A percentile compares a stretch with the other conserved stretches of the same genome.
phyloP scores from a whole-genome alignment of 768 basidiomycete genomes.

The Crepidotus variabilis region DNA sequence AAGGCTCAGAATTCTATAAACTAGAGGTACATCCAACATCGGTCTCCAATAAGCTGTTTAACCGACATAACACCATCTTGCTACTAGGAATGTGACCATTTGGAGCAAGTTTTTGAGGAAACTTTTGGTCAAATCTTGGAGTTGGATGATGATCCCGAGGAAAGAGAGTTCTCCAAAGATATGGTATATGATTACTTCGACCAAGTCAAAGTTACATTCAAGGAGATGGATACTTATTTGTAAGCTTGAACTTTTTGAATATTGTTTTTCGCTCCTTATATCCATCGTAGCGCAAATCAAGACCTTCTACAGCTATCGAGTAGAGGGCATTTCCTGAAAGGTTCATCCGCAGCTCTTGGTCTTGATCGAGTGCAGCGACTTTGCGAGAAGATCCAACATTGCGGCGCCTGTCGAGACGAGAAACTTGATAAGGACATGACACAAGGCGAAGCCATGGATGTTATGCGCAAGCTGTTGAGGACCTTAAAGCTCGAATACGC shows the following conservation, averaged over 20 bases:
- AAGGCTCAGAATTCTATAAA: not conserved
- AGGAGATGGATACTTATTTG: constrained; percentile 75
- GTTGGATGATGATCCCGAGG: constrained; percentile 78
- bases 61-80: not conserved
- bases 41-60: not conserved
- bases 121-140: constrained; percentile 87
- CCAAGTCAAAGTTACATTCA: constrained; percentile 77
- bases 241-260: constrained; percentile 40
- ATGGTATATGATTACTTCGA: constrained; percentile 81
- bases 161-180: constrained; percentile 65
- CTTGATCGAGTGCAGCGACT: constrained; percentile 74
- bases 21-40: not conserved
- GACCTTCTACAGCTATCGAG: constrained; percentile 65
- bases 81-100: constrained; percentile 9
- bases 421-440: constrained; percentile 37
- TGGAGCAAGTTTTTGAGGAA: constrained; percentile 65
- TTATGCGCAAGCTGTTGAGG: constrained; percentile 53
- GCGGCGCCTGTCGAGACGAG: constrained; percentile 68
- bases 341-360: constrained; percentile 93
- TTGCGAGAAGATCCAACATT: constrained; percentile 91
- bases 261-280: constrained; percentile 3
- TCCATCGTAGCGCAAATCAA: constrained; percentile 41
- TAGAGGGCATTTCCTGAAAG: constrained; percentile 94
- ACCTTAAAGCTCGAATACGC: constrained; percentile 66
- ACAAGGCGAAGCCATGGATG: constrained; percentile 46